A percentile compares a stretch with the other conserved stretches of the same genome.
Conservation (phyloP, 2,329 filamentous ascomycete species). For the Amphichorda felina region DNA sequence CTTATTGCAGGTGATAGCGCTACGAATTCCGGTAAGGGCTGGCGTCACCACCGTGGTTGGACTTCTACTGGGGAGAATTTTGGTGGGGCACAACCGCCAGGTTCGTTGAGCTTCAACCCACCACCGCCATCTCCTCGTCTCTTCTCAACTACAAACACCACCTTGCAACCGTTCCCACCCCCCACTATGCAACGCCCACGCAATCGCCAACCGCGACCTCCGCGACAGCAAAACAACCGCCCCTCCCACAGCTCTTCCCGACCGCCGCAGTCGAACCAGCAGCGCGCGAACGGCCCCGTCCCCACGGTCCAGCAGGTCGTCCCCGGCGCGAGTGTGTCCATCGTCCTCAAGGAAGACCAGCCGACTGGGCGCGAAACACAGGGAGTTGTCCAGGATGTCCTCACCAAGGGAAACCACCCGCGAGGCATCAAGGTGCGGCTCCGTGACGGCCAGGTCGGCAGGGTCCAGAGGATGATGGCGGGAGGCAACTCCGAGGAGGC, state of each 20-base stretch:
- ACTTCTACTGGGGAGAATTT: too few species aligned
- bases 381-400: conserved; percentile 53
- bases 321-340: conserved; percentile 54
- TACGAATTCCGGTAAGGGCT: too few species aligned
- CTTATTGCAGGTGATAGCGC: too few species aligned
- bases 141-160: neutral
- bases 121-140: neutral
- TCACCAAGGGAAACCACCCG: conserved; percentile 65
- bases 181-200: conserved; percentile 5
- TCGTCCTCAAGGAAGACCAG: conserved; percentile 67
- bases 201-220: conserved; percentile 6
- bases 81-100: too few species aligned
- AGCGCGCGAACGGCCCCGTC: conserved; percentile 18
- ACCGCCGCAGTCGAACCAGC: neutral
- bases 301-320: conserved; percentile 40
- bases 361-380: conserved; percentile 59
- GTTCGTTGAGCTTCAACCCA: neutral
- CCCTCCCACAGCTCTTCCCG: neutral
- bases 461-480: conserved; percentile 51
- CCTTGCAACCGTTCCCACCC: neutral
- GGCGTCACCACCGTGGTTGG: too few species aligned
- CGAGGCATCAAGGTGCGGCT: conserved; percentile 71
- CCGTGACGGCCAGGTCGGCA: conserved; percentile 56
- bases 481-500: conserved; percentile 11
- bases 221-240: conserved; percentile 1